Evolutionary conservation across 352 stramenopile species (phyloP), one percentile per base, ranked within the genome.

Genomic region (Phytophthora pinifolia): DNA sequence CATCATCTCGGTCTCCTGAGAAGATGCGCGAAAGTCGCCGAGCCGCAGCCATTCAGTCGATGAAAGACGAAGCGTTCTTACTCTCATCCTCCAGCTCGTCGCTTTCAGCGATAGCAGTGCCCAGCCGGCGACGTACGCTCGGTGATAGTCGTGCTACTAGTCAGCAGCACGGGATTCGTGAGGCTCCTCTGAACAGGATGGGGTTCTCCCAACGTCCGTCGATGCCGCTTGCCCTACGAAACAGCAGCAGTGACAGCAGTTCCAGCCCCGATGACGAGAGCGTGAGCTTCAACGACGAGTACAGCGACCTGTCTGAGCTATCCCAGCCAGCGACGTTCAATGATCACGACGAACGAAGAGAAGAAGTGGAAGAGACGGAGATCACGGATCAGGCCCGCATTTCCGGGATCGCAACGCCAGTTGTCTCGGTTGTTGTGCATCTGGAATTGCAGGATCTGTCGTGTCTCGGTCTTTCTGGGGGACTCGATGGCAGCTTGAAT

Each of bases 391-490:
- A 58, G 59, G 18, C 30, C 39, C 35, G 61, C 29, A 41, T 48
- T 3, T 58, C 47, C 7, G 57, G 18, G 48, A 46, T n/a, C 35
- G 4, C 44, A 41, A 43, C 15, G n/a, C n/a, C 38, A 25, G 27
- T 52, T 15, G 25, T 75, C 34, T 83, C 74, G 1, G 67, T 89
- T 15, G 53, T 76, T 22, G 50, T 89, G 15, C 64, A 66, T 46
- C 37, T 89, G 9, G 62, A 86, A 31, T 31, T 84, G 12, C 22
- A 59, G 33, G 56, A 84, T 41, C n/a, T 82, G 4, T 57, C 65
- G 6, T 76, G 64, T 27, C 61, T 86, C n/a, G 72, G 54, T 2
- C 55, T 87, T 36, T 48, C 18, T 48, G 27, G 37, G 15, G 35
- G 9, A 6, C 14, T 37, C 6, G 27, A 46, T 39, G 9, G 14